phyloP scores from a whole-genome alignment of 768 basidiomycete genomes.

The Clathrus columnatus region DNA sequence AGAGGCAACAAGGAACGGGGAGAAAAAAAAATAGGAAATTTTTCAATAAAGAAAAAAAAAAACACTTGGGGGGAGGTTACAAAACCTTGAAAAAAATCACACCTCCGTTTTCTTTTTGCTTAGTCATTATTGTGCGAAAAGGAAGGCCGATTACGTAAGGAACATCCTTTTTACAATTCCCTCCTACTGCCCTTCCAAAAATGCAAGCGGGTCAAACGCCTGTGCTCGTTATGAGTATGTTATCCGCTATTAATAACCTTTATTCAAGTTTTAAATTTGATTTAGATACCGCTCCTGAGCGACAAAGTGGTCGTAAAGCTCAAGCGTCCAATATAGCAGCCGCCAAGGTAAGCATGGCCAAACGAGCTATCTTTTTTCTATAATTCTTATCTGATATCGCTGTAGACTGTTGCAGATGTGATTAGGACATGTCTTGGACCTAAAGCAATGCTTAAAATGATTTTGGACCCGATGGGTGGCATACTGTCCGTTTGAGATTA shows the following conservation, averaged over 20 bases:
- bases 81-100: too few relatives aligned
- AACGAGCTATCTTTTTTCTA: background rate
- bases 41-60: background rate
- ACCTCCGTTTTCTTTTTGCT: too few relatives aligned
- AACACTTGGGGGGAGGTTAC: background rate
- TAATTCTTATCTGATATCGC: background rate
- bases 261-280: background rate
- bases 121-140: background rate
- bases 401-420: slow-evolving; percentile 92
- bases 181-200: background rate
- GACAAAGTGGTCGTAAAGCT: slow-evolving; percentile 90
- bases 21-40: background rate
- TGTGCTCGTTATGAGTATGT: slow-evolving; percentile 76
- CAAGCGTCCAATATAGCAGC: slow-evolving; percentile 96
- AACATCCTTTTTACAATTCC: background rate
- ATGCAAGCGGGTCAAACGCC: slow-evolving; percentile 51
- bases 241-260: background rate
- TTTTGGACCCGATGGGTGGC: slow-evolving; percentile 98
- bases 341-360: slow-evolving; percentile 60
- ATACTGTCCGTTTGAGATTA: slow-evolving; percentile 57
- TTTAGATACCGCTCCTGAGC: slow-evolving; percentile 85
- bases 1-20: background rate
- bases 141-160: background rate
- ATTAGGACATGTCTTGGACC: slow-evolving; percentile 96
- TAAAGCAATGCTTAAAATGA: slow-evolving; percentile 99